phyloP scores from a whole-genome alignment of 1,284 basidiomycete genomes.

The Leccinum pachyderme region DNA sequence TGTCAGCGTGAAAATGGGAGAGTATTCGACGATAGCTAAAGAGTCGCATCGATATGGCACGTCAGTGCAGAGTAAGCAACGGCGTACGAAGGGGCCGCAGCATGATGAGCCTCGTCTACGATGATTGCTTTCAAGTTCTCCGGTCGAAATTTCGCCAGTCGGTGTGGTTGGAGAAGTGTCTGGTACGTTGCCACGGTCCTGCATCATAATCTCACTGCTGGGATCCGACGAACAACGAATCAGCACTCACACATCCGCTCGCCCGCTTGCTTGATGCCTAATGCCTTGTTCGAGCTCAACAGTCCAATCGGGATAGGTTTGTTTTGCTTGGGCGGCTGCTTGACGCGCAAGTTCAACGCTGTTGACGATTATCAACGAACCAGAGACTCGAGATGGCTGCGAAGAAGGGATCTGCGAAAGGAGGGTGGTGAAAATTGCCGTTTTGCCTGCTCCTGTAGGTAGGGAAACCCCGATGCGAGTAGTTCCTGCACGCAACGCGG shows the following conservation, averaged over 20 bases:
- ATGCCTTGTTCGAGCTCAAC: conserved; percentile 93
- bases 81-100: conserved; percentile 82
- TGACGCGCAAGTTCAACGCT: conserved; percentile 88
- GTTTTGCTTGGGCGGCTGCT: conserved; percentile 71
- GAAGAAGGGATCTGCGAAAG: conserved; percentile 59
- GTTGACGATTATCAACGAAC: conserved; percentile 83
- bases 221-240: not conserved
- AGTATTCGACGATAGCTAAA: conserved; percentile 76
- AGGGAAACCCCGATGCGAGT: conserved; percentile 90
- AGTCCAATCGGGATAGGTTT: conserved; percentile 68
- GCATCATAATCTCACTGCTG: conserved; percentile 1
- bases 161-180: conserved; percentile 66
- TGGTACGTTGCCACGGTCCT: conserved; percentile 94
- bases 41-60: conserved; percentile 1
- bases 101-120: conserved; percentile 94
- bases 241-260: conserved; percentile 76
- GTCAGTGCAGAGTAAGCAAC: conserved; percentile 2
- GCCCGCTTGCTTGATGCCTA: conserved; percentile 74
- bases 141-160: conserved; percentile 83
- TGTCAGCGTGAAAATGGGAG: conserved; percentile 68
- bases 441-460: conserved; percentile 93
- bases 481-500: conserved; percentile 60
- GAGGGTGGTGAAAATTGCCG: conserved; percentile 85
- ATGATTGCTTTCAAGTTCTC: conserved; percentile 76
- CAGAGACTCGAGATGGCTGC: conserved; percentile 42